Conservation (phyloP, 148 eudicot species). For the Silene latifolia region DNA sequence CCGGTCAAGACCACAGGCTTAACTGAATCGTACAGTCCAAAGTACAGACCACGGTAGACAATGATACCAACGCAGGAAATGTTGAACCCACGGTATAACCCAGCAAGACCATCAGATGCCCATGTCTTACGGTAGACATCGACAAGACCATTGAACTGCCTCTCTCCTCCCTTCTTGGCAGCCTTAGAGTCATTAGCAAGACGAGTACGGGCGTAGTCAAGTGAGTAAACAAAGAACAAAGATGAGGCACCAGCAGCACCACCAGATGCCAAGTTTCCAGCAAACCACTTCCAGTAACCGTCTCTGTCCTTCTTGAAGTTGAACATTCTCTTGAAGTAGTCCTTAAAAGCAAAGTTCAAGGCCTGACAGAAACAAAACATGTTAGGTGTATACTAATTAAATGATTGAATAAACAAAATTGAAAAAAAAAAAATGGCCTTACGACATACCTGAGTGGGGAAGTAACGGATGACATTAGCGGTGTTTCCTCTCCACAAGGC, state of each 20-base stretch:
- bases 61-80: conserved; percentile 68
- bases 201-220: conserved; percentile 71
- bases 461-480: conserved; percentile 78
- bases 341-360: conserved; percentile 77
- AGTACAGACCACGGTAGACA: conserved; percentile 71
- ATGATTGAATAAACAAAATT: not conserved
- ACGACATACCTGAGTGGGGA: conserved; percentile 66
- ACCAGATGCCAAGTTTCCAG: conserved; percentile 72
- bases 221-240: conserved; percentile 51
- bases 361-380: conserved; percentile 34
- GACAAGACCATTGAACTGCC: conserved; percentile 62
- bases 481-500: conserved; percentile 81
- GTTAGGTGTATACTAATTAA: not conserved
- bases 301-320: conserved; percentile 73
- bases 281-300: conserved; percentile 82
- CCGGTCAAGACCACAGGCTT: conserved; percentile 69
- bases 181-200: conserved; percentile 64
- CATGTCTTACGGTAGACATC: conserved; percentile 65
- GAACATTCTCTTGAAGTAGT: conserved; percentile 70
- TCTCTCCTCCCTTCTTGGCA: conserved; percentile 62
- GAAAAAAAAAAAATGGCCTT: not conserved
- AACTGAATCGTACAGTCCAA: conserved; percentile 64
- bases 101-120: conserved; percentile 57
- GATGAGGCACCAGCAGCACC: conserved; percentile 79
- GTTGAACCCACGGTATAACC: conserved; percentile 75